Conservation (phyloP, 2,329 filamentous ascomycete genomes). For the Diplodia scrobiculata region DNA sequence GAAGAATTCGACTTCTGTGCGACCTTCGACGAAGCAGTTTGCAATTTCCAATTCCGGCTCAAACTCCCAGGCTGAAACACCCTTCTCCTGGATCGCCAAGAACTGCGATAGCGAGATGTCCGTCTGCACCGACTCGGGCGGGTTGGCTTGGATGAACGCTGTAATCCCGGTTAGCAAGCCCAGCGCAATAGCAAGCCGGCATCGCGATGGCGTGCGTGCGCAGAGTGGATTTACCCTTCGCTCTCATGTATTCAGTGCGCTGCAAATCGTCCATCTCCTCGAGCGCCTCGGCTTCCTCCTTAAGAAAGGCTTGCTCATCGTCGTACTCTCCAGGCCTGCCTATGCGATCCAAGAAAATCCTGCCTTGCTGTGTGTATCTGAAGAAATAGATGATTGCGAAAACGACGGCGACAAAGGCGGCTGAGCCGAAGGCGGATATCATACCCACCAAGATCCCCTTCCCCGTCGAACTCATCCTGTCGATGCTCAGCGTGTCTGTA, state of each 20-base stretch:
- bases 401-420: slow-evolving; percentile 77
- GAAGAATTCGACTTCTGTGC: slow-evolving; percentile 98
- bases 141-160: slow-evolving; percentile 94
- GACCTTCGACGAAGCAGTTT: slow-evolving; percentile 95
- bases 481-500: slow-evolving; percentile 23
- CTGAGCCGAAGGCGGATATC: slow-evolving; percentile 89
- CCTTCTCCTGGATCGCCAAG: slow-evolving; percentile 97
- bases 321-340: slow-evolving; percentile 94
- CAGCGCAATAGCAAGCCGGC: not conserved
- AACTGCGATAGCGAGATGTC: slow-evolving; percentile 98
- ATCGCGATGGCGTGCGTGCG: not conserved
- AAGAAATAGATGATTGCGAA: slow-evolving; percentile 89
- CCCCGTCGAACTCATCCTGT: slow-evolving; percentile 57
- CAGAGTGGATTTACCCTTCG: slow-evolving; percentile 70
- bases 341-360: slow-evolving; percentile 91
- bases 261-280: slow-evolving; percentile 95
- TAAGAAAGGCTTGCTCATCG: slow-evolving; percentile 90
- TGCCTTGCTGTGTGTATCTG: slow-evolving; percentile 80
- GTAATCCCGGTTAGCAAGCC: slow-evolving; percentile 8
- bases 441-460: slow-evolving; percentile 92
- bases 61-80: slow-evolving; percentile 99
- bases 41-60: slow-evolving; percentile 98
- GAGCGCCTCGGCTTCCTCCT: slow-evolving; percentile 92
- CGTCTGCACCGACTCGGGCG: slow-evolving; percentile 90
- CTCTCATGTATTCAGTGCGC: slow-evolving; percentile 84